Percentiles rank a stretch among this genome's conserved stretches.
These are phyloP conservation scores for Sarocladiaceae sp. DNA, from an alignment of 2,329 filamentous ascomycete species.

Conservation along the genomic window DNA sequence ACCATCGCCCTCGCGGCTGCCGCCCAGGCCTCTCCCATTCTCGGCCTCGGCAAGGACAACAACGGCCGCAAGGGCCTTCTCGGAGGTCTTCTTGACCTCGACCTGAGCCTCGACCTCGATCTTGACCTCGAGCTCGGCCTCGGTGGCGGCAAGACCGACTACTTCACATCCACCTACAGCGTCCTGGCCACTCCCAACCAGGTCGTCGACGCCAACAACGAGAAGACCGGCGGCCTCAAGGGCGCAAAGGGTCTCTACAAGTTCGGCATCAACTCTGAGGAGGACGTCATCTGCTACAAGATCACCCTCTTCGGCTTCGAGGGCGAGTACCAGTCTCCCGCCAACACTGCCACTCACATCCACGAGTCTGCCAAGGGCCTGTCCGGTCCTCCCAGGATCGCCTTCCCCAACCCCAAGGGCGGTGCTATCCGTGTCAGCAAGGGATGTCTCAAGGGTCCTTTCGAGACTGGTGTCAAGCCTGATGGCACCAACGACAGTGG, in stretches of 20 bases:
- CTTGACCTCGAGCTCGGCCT: slow-evolving; percentile 14
- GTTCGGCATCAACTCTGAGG: slow-evolving; percentile 46
- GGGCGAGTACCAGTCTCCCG: slow-evolving; percentile 46
- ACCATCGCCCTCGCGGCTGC: slow-evolving; percentile 18
- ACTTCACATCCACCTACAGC: slow-evolving; percentile 46
- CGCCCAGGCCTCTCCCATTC: slow-evolving; percentile 18
- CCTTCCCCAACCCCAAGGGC: slow-evolving; percentile 43
- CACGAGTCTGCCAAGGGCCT: slow-evolving; percentile 42
- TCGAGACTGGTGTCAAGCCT: slow-evolving; percentile 26
- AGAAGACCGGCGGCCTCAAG: slow-evolving; percentile 33
- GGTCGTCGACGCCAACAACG: slow-evolving; percentile 38
- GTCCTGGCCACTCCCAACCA: slow-evolving; percentile 44
- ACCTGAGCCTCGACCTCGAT: slow-evolving; percentile 9
- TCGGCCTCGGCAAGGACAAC: slow-evolving; percentile 15
- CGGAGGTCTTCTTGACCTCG: slow-evolving; percentile 12
- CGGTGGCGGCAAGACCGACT: slow-evolving; percentile 10
- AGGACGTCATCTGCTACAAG: slow-evolving; percentile 42
- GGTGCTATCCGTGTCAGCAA: slow-evolving; percentile 29
- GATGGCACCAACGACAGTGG: slow-evolving; percentile 28
- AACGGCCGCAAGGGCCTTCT: slow-evolving; percentile 13
- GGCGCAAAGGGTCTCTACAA: slow-evolving; percentile 45
- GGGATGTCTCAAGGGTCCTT: slow-evolving; percentile 36
- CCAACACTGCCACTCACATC: slow-evolving; percentile 50
- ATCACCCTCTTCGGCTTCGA: slow-evolving; percentile 45
- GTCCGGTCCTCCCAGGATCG: slow-evolving; percentile 44